Evolutionary conservation across 2,329 filamentous ascomycete genomes (phyloP).

Genomic region (Epichloe glyceriae): DNA sequence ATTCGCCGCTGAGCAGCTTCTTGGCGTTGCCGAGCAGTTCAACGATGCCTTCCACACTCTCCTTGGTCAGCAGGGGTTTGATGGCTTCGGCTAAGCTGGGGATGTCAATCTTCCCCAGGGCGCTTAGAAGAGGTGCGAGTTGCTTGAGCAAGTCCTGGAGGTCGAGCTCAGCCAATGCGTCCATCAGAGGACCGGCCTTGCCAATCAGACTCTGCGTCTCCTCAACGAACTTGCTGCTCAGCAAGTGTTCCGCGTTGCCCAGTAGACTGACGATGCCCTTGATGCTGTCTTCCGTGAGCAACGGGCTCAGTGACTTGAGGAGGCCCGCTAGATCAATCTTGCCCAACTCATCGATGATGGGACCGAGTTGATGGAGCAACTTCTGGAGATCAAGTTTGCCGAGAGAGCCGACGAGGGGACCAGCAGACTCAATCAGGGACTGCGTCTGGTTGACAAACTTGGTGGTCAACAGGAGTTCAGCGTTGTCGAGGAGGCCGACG

Average conservation of each 20-base stretch:
- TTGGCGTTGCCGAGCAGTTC: slow-evolving; percentile 21
- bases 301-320: slow-evolving; percentile 15
- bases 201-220: slow-evolving; percentile 19
- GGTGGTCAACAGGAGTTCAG: slow-evolving; percentile 17
- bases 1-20: slow-evolving; percentile 15
- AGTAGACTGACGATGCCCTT: slow-evolving; percentile 21
- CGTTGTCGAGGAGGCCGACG: slow-evolving; percentile 17
- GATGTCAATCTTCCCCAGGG: slow-evolving; percentile 18
- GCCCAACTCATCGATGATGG: slow-evolving; percentile 16
- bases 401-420: slow-evolving; percentile 20
- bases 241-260: slow-evolving; percentile 17
- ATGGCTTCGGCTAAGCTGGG: slow-evolving; percentile 16
- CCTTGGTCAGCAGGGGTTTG: slow-evolving; percentile 17
- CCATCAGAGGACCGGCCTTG: slow-evolving; percentile 19
- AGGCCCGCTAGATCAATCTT: slow-evolving; percentile 20
- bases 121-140: slow-evolving; percentile 11
- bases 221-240: slow-evolving; percentile 20
- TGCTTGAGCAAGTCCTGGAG: slow-evolving; percentile 12
- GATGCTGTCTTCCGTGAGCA: slow-evolving; percentile 19
- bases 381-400: slow-evolving; percentile 21
- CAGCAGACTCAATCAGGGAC: slow-evolving; percentile 14
- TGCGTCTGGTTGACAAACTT: slow-evolving; percentile 20
- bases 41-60: slow-evolving; percentile 20
- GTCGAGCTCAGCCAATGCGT: slow-evolving; percentile 4
- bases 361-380: slow-evolving; percentile 18